Evolutionary conservation across 352 stramenopile species (phyloP).

Genomic region (Phytophthora sansomeana): DNA sequence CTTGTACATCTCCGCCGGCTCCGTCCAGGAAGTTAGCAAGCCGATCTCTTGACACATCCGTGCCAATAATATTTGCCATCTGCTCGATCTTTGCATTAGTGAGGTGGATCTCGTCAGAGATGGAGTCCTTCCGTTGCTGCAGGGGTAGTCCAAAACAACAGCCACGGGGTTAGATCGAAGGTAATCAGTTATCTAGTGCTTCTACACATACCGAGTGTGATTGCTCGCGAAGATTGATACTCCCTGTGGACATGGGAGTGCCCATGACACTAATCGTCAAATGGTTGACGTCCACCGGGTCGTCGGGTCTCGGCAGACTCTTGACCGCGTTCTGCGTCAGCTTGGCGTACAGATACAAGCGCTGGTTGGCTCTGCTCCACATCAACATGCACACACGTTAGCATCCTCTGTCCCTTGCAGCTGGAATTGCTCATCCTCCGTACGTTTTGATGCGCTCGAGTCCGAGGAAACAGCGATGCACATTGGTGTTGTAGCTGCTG

Average conservation of each 20-base stretch:
- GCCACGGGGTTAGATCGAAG: conserved; percentile 7
- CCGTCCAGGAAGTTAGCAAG: conserved; percentile 83
- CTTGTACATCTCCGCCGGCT: conserved; percentile 81
- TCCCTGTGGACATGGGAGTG: conserved; percentile 40
- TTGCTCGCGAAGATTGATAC: conserved; percentile 30
- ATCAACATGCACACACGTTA: conserved; percentile 10
- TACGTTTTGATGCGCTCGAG: conserved; percentile 85
- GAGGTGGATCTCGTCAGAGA: conserved; percentile 73
- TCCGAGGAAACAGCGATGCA: conserved; percentile 85
- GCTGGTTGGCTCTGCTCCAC: conserved; percentile 53
- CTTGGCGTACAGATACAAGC: conserved; percentile 86
- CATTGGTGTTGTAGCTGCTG: conserved; percentile 87
- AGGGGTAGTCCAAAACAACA: conserved; percentile 12
- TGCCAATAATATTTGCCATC: conserved; percentile 83
- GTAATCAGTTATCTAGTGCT: background rate
- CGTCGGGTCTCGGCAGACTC: conserved; percentile 61
- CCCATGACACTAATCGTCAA: conserved; percentile 76
- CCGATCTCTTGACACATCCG: conserved; percentile 72
- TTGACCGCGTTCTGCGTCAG: conserved; percentile 80
- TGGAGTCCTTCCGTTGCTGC: conserved; percentile 55
- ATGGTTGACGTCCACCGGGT: conserved; percentile 68
- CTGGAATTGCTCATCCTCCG: background rate
- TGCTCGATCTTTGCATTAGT: conserved; percentile 86
- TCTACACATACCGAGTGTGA: conserved; percentile 37
- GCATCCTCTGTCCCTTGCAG: background rate